Base-by-base conservation (phyloP, 2,329 filamentous ascomycete species). In the Ceratocystis alfenasii region DNA sequence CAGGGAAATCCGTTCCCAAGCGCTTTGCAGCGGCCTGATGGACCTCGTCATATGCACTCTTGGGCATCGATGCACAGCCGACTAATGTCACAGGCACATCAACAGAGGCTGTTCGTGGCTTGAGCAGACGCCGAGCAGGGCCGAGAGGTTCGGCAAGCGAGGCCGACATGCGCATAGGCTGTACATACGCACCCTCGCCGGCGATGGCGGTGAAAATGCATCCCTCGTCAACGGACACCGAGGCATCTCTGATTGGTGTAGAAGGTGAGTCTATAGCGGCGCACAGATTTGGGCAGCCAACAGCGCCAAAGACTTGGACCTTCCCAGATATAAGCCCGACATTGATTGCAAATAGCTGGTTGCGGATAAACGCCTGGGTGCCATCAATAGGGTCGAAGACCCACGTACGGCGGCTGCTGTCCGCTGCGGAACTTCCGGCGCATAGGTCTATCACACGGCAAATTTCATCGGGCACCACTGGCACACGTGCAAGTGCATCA, bases 341-440 rank as follows among this genome's bases (percentile, higher is more conserved):
- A 67, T 84, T 84, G 72, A 84, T 80, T 66, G 81, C 82, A 69
- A 84, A 85, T 60, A 82, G 77, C 69, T 82, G 74, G 5, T 79
- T 78, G 10, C 75, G 73, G 7, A 85, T 74, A 65, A 82, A 85
- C 0, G 81, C 83, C 73, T 81, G 79, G 1, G 82, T 85, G 6
- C 82, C 82, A 69, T 85, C 82, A 36, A 85, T 84, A 0, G 82
- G 82, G 70, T 85, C 82, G 69, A 85, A 83, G 0, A 85, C 77
- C 82, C 82, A 85, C 7, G 78, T 77, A 15, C 81, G 72, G 6
- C 77, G 78, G 62, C 64, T 3, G 17, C 81, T 72, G 5, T 77
- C 70, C 69, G 5, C 71, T 73, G 3, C 76, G 78, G 17, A 41
- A 12, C 71, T 72, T 28, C 76, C 76, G 22, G 74, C 69, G 67